Percentiles rank a stretch among this genome's conserved stretches.
Conservation (phyloP, 2,329 filamentous ascomycete species). For the Fusarium lyarnte region DNA sequence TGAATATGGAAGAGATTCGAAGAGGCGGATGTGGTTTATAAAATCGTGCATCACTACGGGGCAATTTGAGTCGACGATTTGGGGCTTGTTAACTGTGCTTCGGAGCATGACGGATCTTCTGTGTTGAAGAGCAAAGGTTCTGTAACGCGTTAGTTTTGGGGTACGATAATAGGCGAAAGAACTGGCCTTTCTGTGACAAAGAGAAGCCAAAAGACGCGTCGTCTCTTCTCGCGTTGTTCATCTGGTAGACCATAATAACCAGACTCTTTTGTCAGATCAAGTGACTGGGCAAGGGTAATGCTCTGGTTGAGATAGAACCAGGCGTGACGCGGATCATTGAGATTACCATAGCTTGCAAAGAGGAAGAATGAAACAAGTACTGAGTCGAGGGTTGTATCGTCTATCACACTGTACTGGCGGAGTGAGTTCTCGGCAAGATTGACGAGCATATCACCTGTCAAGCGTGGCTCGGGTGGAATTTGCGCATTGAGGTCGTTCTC, state of each 20-base stretch:
- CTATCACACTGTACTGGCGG: slow-evolving; percentile 43
- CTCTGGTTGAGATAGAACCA: slow-evolving; percentile 49
- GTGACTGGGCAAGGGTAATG: slow-evolving; percentile 43
- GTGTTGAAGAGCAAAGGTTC: slow-evolving; percentile 47
- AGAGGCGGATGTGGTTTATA: slow-evolving; percentile 46
- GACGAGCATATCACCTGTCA: slow-evolving; percentile 43
- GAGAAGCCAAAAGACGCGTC: slow-evolving; percentile 48
- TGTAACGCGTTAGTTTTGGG: not conserved
- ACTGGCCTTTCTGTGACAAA: slow-evolving; percentile 47
- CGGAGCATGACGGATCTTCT: slow-evolving; percentile 45
- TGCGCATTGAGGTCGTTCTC: slow-evolving; percentile 22
- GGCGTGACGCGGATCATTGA: slow-evolving; percentile 41
- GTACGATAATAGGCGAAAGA: fast-evolving
- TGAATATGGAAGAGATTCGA: slow-evolving; percentile 43
- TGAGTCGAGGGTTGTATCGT: slow-evolving; percentile 43
- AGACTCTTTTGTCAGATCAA: slow-evolving; percentile 42
- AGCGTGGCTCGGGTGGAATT: slow-evolving; percentile 32
- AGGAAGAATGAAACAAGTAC: slow-evolving; percentile 45
- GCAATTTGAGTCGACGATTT: slow-evolving; percentile 45
- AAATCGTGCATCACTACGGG: slow-evolving; percentile 49
- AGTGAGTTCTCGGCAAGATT: slow-evolving; percentile 41
- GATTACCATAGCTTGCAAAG: slow-evolving; percentile 46
- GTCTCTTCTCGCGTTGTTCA: slow-evolving; percentile 41
- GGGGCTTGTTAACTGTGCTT: slow-evolving; percentile 44
- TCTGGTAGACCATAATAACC: slow-evolving; percentile 38